Base-by-base conservation (phyloP, 2,329 filamentous ascomycete species). In the Cercospora sp. region DNA sequence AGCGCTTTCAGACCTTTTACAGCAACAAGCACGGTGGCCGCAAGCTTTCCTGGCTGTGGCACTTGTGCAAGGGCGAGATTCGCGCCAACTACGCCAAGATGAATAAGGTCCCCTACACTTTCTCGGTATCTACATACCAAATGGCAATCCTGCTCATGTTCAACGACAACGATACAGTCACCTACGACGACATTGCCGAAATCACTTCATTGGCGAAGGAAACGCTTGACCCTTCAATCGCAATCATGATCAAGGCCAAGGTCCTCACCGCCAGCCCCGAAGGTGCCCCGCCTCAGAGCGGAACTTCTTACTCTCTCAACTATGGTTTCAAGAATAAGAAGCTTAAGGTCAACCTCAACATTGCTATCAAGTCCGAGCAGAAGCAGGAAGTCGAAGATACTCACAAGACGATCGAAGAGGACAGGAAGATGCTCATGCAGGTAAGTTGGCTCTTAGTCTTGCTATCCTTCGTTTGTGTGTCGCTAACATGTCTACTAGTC, bases 331-430 rank as follows among this genome's bases (percentile, higher is more conserved):
- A 97, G 87, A 93, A 90, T 84, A 99, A 99, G 87, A 99, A 98
- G 85, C 90, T 97, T 74, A 93, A 97, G 77, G 90, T 98, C 75
- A 99, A 99, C 78, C 85, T 99, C 64, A 99, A 99, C 80, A 90
- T 98, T 64, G 91, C 90, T 66, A 94, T 97, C 82, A 94, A 97
- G 83, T 91, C 93, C 36, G 96, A 99, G 82, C 90, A 94, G 78
- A 98, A 97, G 86, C 92, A 95, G 72, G 95, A 99, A 80, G 91
- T 93, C 72, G 94, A 93, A 70, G 95, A 99, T 78, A 99, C 95
- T 6, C 97, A 98, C 85, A 99, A 99, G 88, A 98, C 93, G 3
- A 97, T 99, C 74, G 95, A 99, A 83, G 95, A 99, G 81, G 95
- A 99, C 80, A 88, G 95, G 70, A 98, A 98, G 82, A 85, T 99